A percentile compares a stretch with the other conserved stretches of the same genome.
phyloP scores from a whole-genome alignment of 768 basidiomycete species.

The Russula dissimulans region DNA sequence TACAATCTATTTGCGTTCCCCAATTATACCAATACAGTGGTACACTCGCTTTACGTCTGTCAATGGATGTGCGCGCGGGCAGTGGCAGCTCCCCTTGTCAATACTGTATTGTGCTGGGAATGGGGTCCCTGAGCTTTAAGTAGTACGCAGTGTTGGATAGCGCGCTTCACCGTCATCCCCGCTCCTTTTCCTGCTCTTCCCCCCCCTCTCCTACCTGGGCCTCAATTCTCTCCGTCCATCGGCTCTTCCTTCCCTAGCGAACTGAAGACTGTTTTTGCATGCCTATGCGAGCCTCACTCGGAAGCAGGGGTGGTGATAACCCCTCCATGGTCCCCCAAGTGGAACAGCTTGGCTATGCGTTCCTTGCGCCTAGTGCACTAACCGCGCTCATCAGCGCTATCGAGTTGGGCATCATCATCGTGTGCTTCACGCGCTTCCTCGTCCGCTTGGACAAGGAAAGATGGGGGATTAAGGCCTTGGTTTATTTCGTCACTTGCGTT shows the following conservation, averaged over 20 bases:
- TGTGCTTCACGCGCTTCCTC: slow-evolving; percentile 22
- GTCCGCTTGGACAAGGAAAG: slow-evolving; percentile 18
- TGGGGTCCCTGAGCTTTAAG: too few species aligned
- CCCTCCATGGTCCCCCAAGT: background rate
- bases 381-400: slow-evolving; percentile 20
- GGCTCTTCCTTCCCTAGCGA: background rate
- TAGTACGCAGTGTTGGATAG: too few species aligned
- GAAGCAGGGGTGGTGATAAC: background rate
- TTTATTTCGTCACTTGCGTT: slow-evolving; percentile 21
- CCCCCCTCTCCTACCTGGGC: too few species aligned
- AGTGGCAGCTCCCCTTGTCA: too few species aligned
- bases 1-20: too few species aligned
- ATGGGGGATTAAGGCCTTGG: slow-evolving; percentile 16
- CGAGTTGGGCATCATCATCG: slow-evolving; percentile 23
- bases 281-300: background rate
- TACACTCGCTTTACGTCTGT: too few species aligned
- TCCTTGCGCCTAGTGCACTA: slow-evolving; percentile 21
- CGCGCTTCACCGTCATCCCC: too few species aligned
- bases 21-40: too few species aligned
- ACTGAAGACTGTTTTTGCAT: background rate
- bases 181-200: too few species aligned
- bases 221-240: background rate
- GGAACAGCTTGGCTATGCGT: background rate
- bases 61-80: too few species aligned
- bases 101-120: too few species aligned